Conservation (phyloP, 768 basidiomycete genomes). For the Boletus bicolor region DNA sequence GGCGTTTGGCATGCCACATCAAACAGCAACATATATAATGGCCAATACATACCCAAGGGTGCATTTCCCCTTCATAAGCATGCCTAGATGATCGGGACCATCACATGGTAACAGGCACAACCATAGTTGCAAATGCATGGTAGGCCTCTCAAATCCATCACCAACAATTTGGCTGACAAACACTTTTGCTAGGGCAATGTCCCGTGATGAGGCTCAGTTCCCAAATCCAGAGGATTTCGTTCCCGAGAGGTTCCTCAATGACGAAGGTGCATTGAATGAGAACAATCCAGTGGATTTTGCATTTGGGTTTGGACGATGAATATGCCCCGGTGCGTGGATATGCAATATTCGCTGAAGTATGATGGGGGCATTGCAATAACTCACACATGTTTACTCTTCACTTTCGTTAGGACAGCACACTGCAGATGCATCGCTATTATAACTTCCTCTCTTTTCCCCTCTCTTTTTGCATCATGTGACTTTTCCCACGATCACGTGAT, state of each 20-base stretch:
- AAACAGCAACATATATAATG: constrained; percentile 23
- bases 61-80: constrained; percentile 9
- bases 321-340: constrained; percentile 1
- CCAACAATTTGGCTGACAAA: not conserved
- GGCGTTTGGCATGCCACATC: constrained; percentile 21
- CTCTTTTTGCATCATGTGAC: too few relatives aligned
- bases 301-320: constrained; percentile 16
- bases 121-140: constrained; percentile 13
- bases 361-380: not conserved
- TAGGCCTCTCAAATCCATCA: not conserved
- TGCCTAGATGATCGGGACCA: not conserved
- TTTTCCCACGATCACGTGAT: too few relatives aligned
- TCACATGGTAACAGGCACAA: constrained; percentile 1
- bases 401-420: not conserved
- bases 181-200: constrained; percentile 5
- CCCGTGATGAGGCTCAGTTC: constrained; percentile 8
- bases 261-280: constrained; percentile 6
- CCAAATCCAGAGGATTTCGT: constrained; percentile 6
- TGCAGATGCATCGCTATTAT: too few relatives aligned
- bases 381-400: not conserved
- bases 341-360: not conserved
- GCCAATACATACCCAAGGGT: constrained; percentile 31
- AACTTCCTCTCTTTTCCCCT: too few relatives aligned
- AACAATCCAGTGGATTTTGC: constrained; percentile 4
- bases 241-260: constrained; percentile 12